Evolutionary conservation across 306 rosid genomes (phyloP).

Genomic region (Senna siamea): DNA sequence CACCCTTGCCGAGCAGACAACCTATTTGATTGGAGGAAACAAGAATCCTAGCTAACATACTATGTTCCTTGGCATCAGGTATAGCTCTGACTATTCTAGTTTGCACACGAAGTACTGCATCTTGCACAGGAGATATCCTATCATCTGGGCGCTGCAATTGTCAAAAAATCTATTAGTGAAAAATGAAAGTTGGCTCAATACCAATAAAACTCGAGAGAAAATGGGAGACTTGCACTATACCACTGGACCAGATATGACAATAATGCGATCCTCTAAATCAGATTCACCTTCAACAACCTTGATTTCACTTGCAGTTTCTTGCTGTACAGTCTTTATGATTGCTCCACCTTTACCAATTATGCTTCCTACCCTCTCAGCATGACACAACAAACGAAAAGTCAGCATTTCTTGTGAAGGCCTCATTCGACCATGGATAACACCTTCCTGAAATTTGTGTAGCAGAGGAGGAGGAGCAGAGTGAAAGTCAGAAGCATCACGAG

Average conservation of each 20-base stretch:
- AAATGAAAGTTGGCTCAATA: slow-evolving; percentile 24
- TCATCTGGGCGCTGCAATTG: slow-evolving; percentile 91
- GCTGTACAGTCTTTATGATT: slow-evolving; percentile 66
- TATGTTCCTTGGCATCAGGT: slow-evolving; percentile 72
- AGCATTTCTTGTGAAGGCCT: slow-evolving; percentile 67
- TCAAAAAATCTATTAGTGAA: slow-evolving; percentile 38
- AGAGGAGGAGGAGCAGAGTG: slow-evolving; percentile 56
- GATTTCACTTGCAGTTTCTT: slow-evolving; percentile 87
- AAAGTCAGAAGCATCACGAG: slow-evolving; percentile 54
- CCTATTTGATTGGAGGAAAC: slow-evolving; percentile 88
- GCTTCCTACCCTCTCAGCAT: slow-evolving; percentile 76
- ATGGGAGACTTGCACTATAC: slow-evolving; percentile 52
- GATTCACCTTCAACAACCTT: slow-evolving; percentile 70
- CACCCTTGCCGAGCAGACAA: slow-evolving; percentile 96
- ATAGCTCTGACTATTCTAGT: slow-evolving; percentile 71
- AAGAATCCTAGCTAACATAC: slow-evolving; percentile 75
- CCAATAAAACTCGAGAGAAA: slow-evolving; percentile 33
- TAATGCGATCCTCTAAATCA: slow-evolving; percentile 73
- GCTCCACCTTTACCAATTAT: slow-evolving; percentile 94
- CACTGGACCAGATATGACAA: slow-evolving; percentile 82
- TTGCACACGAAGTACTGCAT: slow-evolving; percentile 90
- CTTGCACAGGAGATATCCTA: slow-evolving; percentile 92
- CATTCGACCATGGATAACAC: slow-evolving; percentile 63
- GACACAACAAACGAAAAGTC: slow-evolving; percentile 80
- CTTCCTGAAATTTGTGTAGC: slow-evolving; percentile 67